These are phyloP conservation scores for Beauveria varroae DNA, from an alignment of 2,329 filamentous ascomycete genomes.

Conservation along the genomic window DNA sequence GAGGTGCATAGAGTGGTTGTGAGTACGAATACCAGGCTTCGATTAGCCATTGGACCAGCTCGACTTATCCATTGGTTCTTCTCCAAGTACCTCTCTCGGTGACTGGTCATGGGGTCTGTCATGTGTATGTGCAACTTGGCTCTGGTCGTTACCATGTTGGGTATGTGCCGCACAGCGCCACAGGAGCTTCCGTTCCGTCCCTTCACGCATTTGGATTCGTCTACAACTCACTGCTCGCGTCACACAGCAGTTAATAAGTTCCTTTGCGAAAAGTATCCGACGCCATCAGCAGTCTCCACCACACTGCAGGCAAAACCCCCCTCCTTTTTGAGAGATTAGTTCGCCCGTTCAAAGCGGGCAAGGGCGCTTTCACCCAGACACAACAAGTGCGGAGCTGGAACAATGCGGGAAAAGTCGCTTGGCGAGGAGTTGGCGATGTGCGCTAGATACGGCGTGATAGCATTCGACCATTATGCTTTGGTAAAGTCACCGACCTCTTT, in stretches of 20 bases:
- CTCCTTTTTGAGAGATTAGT: background rate
- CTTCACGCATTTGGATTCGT: background rate
- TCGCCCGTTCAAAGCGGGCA: background rate
- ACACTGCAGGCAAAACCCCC: background rate
- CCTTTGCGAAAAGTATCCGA: background rate
- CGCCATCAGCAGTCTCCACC: background rate
- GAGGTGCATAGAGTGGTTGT: constrained; percentile 12
- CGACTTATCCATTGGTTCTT: background rate
- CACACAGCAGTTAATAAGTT: background rate
- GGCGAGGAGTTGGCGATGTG: background rate
- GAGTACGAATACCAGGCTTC: background rate
- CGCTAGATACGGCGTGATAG: background rate
- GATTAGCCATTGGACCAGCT: background rate
- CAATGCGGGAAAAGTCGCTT: background rate
- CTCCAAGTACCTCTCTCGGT: background rate
- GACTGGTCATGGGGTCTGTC: too few relatives aligned
- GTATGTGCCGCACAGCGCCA: background rate
- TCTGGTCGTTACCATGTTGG: background rate
- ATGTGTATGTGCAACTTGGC: background rate
- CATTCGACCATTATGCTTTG: background rate
- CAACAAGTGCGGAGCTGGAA: background rate
- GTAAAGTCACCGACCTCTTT: background rate
- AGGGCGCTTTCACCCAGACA: background rate
- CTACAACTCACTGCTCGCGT: background rate
- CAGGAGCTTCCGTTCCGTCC: background rate